phyloP scores from a whole-genome alignment of 495 filamentous ascomycete species.

The Neurospora sp. region DNA sequence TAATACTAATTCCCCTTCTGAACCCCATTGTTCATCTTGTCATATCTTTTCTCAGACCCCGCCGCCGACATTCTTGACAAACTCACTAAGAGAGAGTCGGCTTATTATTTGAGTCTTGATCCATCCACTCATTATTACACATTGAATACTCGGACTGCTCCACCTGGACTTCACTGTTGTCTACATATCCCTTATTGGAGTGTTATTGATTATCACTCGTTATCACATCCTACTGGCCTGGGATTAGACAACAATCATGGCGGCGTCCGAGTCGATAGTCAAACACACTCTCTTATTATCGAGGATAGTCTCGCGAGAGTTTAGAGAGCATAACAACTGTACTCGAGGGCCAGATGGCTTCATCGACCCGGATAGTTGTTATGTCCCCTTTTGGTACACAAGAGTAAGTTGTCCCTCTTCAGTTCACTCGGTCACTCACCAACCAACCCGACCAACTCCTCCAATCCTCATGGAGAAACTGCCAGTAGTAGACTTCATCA shows the following conservation, averaged over 20 bases:
- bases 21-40: not conserved
- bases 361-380: slow-evolving; percentile 25
- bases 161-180: not conserved
- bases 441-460: not conserved
- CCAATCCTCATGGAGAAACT: not conserved
- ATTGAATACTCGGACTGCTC: not conserved
- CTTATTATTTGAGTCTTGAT: not conserved
- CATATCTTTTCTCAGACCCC: not conserved
- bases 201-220: not conserved
- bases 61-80: not conserved
- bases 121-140: not conserved
- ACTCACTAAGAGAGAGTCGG: not conserved
- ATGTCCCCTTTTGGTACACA: slow-evolving; percentile 37
- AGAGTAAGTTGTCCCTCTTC: slow-evolving; percentile 16
- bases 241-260: not conserved
- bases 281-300: not conserved
- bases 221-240: not conserved
- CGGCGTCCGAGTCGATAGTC: not conserved
- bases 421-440: not conserved
- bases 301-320: not conserved
- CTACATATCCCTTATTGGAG: not conserved
- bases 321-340: not conserved
- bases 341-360: slow-evolving; percentile 12
- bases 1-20: not conserved
- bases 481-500: too few relatives aligned